These are phyloP conservation scores for Canariomyces notabilis DNA, from an alignment of 2,329 filamentous ascomycete species.

Conservation along the genomic window DNA sequence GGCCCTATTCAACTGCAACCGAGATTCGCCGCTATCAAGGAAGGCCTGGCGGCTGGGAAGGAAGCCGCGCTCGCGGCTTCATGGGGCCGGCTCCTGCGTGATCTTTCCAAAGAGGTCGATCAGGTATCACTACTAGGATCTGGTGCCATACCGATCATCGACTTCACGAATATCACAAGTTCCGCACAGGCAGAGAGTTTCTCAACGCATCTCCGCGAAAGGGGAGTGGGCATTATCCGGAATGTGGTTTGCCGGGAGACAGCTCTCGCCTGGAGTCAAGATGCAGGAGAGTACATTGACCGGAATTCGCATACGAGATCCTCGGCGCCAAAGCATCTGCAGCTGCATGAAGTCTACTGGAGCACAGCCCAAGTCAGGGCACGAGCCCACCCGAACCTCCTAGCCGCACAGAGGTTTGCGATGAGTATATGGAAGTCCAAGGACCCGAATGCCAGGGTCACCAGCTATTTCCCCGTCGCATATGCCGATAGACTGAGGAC, in stretches of 20 bases:
- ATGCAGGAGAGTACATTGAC: constrained; percentile 45
- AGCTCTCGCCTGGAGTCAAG: constrained; percentile 44
- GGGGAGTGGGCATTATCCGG: constrained; percentile 25
- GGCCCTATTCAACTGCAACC: constrained; percentile 36
- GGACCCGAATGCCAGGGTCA: constrained; percentile 42
- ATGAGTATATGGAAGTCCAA: constrained; percentile 48
- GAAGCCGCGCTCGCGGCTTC: constrained; percentile 35
- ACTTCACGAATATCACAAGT: constrained; percentile 36
- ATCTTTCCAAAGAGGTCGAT: constrained; percentile 35
- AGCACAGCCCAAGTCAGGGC: constrained; percentile 37
- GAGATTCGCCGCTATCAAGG: constrained; percentile 41
- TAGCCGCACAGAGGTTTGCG: constrained; percentile 44
- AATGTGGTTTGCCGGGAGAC: constrained; percentile 21
- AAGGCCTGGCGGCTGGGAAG: constrained; percentile 34
- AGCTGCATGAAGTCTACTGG: constrained; percentile 38
- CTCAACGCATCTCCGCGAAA: constrained; percentile 15
- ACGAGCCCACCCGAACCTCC: constrained; percentile 35
- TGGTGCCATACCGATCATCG: constrained; percentile 37
- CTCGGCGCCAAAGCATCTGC: constrained; percentile 28
- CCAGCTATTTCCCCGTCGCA: constrained; percentile 43
- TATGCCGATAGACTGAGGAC: constrained; percentile 60
- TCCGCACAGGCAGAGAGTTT: constrained; percentile 25
- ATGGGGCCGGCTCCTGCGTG: constrained; percentile 37
- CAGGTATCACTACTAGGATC: constrained; percentile 32
- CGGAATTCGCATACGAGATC: constrained; percentile 38